Evolutionary conservation across 2,329 filamentous ascomycete genomes (phyloP).

Genomic region (Coleophoma cylindrospora): DNA sequence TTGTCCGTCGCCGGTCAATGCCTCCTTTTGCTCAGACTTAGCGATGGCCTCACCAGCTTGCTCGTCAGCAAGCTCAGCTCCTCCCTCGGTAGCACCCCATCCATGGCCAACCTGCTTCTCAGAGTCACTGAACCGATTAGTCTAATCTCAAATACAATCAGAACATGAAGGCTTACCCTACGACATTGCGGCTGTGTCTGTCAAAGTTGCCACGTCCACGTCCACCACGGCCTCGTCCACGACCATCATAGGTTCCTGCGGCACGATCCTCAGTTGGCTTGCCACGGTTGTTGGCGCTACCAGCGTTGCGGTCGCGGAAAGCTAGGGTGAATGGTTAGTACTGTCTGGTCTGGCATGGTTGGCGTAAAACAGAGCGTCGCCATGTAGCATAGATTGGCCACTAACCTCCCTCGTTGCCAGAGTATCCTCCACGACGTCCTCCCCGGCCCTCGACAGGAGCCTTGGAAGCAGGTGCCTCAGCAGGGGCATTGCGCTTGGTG

Average conservation of each 20-base stretch:
- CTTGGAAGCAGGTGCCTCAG: conserved; percentile 54
- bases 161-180: conserved; percentile 16
- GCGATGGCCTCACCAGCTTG: conserved; percentile 87
- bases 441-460: conserved; percentile 19
- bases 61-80: conserved; percentile 86
- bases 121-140: conserved; percentile 53
- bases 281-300: conserved; percentile 75
- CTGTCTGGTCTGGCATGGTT: not conserved
- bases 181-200: conserved; percentile 29
- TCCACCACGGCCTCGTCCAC: conserved; percentile 35
- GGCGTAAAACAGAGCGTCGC: not conserved
- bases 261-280: conserved; percentile 68
- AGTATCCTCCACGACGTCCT: conserved; percentile 47
- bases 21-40: conserved; percentile 75
- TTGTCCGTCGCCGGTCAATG: conserved; percentile 44
- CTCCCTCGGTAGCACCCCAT: conserved; percentile 81
- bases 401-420: conserved; percentile 86
- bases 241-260: conserved; percentile 57
- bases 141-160: conserved; percentile 19
- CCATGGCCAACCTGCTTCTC: conserved; percentile 85
- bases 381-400: conserved; percentile 21
- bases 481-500: conserved; percentile 78
- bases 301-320: conserved; percentile 84
- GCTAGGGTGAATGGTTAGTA: conserved; percentile 43
- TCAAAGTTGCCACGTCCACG: conserved; percentile 23